phyloP scores from a whole-genome alignment of 148 eudicot genomes.

The Camellia japonica region DNA sequence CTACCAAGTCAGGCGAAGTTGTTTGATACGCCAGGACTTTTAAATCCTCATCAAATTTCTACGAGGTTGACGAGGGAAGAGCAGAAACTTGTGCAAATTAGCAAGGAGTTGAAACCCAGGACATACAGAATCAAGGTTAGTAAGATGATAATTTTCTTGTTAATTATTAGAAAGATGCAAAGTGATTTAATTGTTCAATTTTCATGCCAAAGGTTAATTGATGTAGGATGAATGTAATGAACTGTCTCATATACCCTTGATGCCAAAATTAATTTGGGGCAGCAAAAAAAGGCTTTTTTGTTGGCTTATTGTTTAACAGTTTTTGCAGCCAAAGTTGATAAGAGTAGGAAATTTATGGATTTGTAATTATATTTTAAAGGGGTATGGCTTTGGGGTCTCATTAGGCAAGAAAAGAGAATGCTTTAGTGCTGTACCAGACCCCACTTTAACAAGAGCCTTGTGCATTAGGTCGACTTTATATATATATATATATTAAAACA shows the following conservation, averaged over 20 bases:
- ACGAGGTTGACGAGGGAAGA: slow-evolving; percentile 88
- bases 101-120: slow-evolving; percentile 90
- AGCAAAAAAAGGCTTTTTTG: too few species aligned
- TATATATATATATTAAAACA: neutral
- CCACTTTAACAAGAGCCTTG: too few species aligned
- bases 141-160: neutral
- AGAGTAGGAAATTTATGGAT: neutral
- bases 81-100: slow-evolving; percentile 71
- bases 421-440: neutral
- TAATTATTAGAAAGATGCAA: neutral
- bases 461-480: neutral
- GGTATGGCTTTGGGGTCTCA: neutral
- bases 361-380: neutral
- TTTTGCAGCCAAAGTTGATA: neutral
- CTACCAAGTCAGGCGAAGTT: slow-evolving; percentile 75
- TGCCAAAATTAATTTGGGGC: too few species aligned
- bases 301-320: too few species aligned
- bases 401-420: neutral
- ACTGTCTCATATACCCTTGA: too few species aligned
- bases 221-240: too few species aligned
- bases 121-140: slow-evolving; percentile 88
- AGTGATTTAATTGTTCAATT: neutral
- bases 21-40: slow-evolving; percentile 95
- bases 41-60: slow-evolving; percentile 78
- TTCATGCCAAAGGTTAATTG: neutral